Conservation (phyloP, 805 yeast species). For the Spathaspora arborariae region DNA sequence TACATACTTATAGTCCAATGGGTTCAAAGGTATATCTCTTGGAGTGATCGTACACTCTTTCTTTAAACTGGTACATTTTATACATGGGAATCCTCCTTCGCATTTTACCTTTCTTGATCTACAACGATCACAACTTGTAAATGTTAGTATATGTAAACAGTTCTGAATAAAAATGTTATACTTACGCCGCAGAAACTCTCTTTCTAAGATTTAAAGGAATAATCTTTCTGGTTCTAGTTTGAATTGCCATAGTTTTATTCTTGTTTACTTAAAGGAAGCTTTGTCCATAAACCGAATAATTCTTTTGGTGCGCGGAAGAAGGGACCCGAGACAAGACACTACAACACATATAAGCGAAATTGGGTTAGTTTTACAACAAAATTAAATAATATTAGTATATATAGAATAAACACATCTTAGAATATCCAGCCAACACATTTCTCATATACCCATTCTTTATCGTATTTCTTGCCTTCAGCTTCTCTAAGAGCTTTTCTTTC, state of each 20-base stretch:
- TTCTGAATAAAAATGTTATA: not conserved
- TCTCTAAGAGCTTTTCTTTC: slow-evolving; percentile 32
- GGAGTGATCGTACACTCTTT: slow-evolving; percentile 8
- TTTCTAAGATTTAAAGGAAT: slow-evolving; percentile 10
- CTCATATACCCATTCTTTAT: slow-evolving; percentile 47
- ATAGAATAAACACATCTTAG: slow-evolving; percentile 15
- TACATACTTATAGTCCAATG: slow-evolving; percentile 7
- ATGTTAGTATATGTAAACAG: slow-evolving; percentile 3
- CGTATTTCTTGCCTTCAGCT: slow-evolving; percentile 41
- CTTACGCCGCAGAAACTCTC: slow-evolving; percentile 10
- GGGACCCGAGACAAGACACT: too few relatives aligned
- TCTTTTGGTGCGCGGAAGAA: too few relatives aligned
- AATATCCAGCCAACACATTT: slow-evolving; percentile 48
- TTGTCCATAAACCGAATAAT: too few relatives aligned
- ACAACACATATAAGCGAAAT: too few relatives aligned
- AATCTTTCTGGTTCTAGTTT: slow-evolving; percentile 7
- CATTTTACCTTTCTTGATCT: slow-evolving; percentile 7
- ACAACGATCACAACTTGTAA: slow-evolving; percentile 12
- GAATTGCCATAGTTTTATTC: not conserved
- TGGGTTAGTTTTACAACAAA: not conserved
- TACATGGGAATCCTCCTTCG: slow-evolving; percentile 8
- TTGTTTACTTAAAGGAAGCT: too few relatives aligned
- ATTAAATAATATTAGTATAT: not conserved
- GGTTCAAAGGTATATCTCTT: slow-evolving; percentile 9
- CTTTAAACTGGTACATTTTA: slow-evolving; percentile 1